phyloP scores from a whole-genome alignment of 352 stramenopile species.

The Pythium chondricola region DNA sequence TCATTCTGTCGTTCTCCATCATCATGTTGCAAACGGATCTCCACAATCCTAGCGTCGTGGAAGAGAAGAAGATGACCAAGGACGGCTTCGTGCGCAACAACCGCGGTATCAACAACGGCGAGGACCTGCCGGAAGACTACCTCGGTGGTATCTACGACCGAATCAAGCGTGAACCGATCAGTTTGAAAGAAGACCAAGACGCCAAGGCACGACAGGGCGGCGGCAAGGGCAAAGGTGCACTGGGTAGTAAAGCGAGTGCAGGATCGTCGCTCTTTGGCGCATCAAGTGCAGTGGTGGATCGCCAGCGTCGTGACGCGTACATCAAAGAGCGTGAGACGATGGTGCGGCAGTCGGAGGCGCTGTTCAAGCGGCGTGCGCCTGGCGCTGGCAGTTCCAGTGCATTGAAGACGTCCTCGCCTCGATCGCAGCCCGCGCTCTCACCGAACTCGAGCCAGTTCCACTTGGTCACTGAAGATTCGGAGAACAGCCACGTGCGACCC shows the following conservation, averaged over 20 bases:
- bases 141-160: constrained; percentile 93
- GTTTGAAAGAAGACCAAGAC: constrained; percentile 95
- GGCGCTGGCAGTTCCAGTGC: constrained; percentile 17
- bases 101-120: constrained; percentile 94
- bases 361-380: constrained; percentile 64
- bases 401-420: constrained; percentile 13
- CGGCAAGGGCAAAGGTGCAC: constrained; percentile 16
- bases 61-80: constrained; percentile 97
- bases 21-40: constrained; percentile 92
- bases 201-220: constrained; percentile 26
- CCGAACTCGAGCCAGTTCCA: constrained; percentile 35
- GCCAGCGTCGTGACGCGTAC: constrained; percentile 73
- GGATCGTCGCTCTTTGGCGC: constrained; percentile 54
- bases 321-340: constrained; percentile 82
- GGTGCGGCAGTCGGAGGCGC: constrained; percentile 67
- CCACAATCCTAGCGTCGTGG: constrained; percentile 97
- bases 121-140: constrained; percentile 93
- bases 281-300: constrained; percentile 46
- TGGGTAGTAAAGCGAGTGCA: constrained; percentile 23
- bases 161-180: constrained; percentile 95
- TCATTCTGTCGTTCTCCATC: constrained; percentile 96
- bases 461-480: constrained; percentile 54
- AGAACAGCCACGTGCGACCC: constrained; percentile 81
- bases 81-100: constrained; percentile 97
- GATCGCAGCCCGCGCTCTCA: constrained; percentile 1